These are phyloP conservation scores for Phtheirospermum japonicum DNA, from an alignment of 257 asterid genomes.

Conservation along the genomic window DNA sequence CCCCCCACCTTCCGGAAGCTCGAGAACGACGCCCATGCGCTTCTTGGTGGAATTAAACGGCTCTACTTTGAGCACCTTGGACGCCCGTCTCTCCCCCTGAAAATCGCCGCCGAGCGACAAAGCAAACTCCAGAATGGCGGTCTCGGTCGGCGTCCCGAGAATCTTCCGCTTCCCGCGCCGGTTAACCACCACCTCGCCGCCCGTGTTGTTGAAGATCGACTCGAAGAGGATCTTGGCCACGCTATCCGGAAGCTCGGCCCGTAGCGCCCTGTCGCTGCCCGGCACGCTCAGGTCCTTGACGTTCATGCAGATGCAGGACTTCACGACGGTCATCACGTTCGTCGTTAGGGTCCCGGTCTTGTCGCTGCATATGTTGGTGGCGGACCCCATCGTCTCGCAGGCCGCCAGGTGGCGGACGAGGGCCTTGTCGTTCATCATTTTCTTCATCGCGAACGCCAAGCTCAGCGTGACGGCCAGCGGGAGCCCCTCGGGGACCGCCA, in stretches of 20 bases:
- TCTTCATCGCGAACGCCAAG: conserved; percentile 91
- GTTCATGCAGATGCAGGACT: conserved; percentile 71
- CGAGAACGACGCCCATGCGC: conserved; percentile 76
- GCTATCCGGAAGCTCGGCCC: conserved; percentile 46
- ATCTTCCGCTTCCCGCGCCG: conserved; percentile 55
- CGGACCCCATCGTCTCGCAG: conserved; percentile 97
- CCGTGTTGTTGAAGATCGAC: conserved; percentile 79
- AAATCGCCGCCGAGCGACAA: conserved; percentile 73
- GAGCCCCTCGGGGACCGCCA: conserved; percentile 96
- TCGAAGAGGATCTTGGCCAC: conserved; percentile 48
- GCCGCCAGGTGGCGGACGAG: conserved; percentile 90
- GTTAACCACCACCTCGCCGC: conserved; percentile 79
- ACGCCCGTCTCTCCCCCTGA: conserved; percentile 43
- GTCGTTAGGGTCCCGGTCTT: conserved; percentile 92
- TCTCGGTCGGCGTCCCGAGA: conserved; percentile 88
- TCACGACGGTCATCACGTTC: conserved; percentile 85
- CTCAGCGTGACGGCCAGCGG: conserved; percentile 92
- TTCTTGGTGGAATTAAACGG: conserved; percentile 91
- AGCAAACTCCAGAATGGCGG: conserved; percentile 80
- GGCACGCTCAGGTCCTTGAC: conserved; percentile 40
- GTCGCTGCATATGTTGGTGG: conserved; percentile 86
- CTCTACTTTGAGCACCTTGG: conserved; percentile 64
- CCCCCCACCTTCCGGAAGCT: conserved; percentile 56
- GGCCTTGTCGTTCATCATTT: conserved; percentile 96
- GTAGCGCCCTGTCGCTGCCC: conserved; percentile 9